Base-by-base conservation (phyloP, 805 yeast genomes). In the Jamesozyma lodderae region DNA sequence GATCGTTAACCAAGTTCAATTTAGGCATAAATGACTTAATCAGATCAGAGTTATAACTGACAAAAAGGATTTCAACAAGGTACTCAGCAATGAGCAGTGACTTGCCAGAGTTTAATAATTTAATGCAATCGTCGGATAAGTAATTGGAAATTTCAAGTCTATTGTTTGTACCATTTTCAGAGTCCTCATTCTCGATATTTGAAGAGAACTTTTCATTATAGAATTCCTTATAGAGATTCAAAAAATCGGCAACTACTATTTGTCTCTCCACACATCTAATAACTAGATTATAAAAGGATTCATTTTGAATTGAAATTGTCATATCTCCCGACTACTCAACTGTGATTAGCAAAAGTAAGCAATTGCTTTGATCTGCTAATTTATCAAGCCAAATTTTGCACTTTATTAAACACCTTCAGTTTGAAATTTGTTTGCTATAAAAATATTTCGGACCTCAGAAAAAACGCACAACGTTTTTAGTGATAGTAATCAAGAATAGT, bases 141-240 rank as follows among this genome's bases (percentile, higher is more conserved):
- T 35, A 40, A 19, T 39, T 38, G 5, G 46, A 33, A 4, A 44
- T 29, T 16, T 44, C 48, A 8, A 22, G 24, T 4, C 33, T 19
- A 13, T 31, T 36, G 1, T 31, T 18, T 9, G 26, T 15, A 15
- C 25, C 24, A 18, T 35, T 42, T 11, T 44, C 40, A 13, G 31
- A 31, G 4, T 43, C 51, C 4, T 52, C 56, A 20, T 42, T 43
- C 21, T 47, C 54, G 4, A 43, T 25, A 8, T 36, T 41, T 4
- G 42, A 23, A 3, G 45, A 41, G 36, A 51, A 47, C 33, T 51
- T 48, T 37, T 57, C 62, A 42, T 55, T 59, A 35, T 52, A 55
- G 32, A 58, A 50, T 37, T 59, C 64, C 31, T 57, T 57, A 42
- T 55, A 59, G 19, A 59, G 44, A 27, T 51, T 55, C 4, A 55